A percentile compares a stretch with the other conserved stretches of the same genome.
phyloP scores from a whole-genome alignment of 805 yeast species.

The Hanseniaspora opuntiae region DNA sequence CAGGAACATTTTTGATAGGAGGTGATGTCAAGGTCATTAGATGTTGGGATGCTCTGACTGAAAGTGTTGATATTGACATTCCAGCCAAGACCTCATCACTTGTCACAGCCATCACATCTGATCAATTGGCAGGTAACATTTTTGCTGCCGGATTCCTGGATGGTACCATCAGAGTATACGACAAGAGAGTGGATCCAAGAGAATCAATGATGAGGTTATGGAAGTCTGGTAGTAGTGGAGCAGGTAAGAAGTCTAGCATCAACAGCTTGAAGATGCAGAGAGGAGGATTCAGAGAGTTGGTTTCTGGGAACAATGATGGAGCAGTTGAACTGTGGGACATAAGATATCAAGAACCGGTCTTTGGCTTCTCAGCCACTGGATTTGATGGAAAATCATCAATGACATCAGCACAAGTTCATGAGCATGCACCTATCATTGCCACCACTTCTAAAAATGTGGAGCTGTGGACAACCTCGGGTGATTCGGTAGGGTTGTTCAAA shows the following conservation, averaged over 20 bases:
- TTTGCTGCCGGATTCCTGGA: constrained; percentile 88
- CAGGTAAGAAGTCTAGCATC: constrained; percentile 38
- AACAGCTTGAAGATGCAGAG: constrained; percentile 85
- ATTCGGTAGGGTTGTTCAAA: constrained; percentile 47
- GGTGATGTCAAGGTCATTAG: constrained; percentile 89
- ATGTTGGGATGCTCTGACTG: constrained; percentile 95
- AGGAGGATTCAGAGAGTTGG: constrained; percentile 85
- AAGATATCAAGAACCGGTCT: constrained; percentile 56
- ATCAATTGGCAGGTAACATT: constrained; percentile 85
- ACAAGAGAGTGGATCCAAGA: constrained; percentile 69
- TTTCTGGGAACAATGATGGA: constrained; percentile 74
- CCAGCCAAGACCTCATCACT: constrained; percentile 84
- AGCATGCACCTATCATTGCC: constrained; percentile 89
- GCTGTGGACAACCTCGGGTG: constrained; percentile 78
- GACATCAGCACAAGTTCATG: constrained; percentile 74
- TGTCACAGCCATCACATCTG: constrained; percentile 82
- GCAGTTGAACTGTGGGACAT: constrained; percentile 83
- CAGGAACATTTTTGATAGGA: constrained; percentile 80
- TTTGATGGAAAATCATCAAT: constrained; percentile 21
- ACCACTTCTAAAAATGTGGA: constrained; percentile 72
- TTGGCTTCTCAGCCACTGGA: constrained; percentile 30
- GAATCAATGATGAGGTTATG: constrained; percentile 78
- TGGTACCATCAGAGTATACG: constrained; percentile 78
- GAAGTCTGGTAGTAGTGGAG: constrained; percentile 33
- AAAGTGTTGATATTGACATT: constrained; percentile 68